Evolutionary conservation across 257 asterid genomes (phyloP), one percentile per base, ranked within the genome.

Genomic region (Lycium ferocissimum): DNA sequence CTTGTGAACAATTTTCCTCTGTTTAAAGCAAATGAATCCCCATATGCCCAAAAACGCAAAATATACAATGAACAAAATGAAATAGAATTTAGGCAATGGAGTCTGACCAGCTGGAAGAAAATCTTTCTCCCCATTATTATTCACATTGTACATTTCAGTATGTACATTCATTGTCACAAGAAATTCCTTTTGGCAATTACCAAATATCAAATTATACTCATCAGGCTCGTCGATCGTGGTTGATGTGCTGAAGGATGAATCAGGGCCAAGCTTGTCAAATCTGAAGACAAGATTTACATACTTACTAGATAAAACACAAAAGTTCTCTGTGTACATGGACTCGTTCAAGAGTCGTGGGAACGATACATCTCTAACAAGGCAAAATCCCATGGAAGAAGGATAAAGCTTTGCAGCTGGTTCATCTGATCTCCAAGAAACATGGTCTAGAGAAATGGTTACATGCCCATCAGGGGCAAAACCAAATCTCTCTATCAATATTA

Each of bases 41-140:
- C 92, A 89, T 7, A 40, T 11, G 2, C 10, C 80, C 1, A 86
- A 56, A 66, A 84, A 84, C 14, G 43, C 59, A 7, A 70, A 9
- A 47, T 89, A 89, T 2, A 82, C 33, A 3, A 76, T 0, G 45
- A 85, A 85, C 11, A 86, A 86, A 35, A 86, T 10, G 71, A 87
- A 87, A 54, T 86, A 86, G 2, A 86, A 37, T 9, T 9, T 67
- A 4, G 91, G 91, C 14, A 88, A 53, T 13, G 9, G 15, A 20
- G 83, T 86, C 22, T 85, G 87, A 12, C 91, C 91, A 12, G 86
- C 86, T 3, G 91, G 88, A 37, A 88, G 91, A 59, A 85, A 88
- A 82, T 88, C 91, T 53, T 76, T 88, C 1, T 59, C 78, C 6
- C 62, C 82, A 17, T 76, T 61, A 3, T 58, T 49, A 1, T 66